A percentile compares a stretch with the other conserved stretches of the same genome.
These are phyloP conservation scores for Penicillium glabrum DNA, from an alignment of 2,329 filamentous ascomycete genomes.

Conservation along the genomic window DNA sequence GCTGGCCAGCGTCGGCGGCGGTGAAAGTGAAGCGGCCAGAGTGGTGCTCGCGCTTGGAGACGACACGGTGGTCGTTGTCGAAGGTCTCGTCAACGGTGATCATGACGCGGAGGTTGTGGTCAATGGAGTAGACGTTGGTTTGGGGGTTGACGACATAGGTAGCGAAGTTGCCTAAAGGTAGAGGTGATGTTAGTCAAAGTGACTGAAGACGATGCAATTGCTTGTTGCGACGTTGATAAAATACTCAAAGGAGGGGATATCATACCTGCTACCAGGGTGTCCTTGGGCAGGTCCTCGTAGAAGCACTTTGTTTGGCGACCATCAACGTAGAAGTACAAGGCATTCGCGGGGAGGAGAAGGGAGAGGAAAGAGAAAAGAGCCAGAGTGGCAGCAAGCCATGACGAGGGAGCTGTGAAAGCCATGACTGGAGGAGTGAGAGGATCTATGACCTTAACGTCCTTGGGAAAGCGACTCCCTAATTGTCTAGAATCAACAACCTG, in stretches of 20 bases:
- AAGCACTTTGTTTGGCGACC: slow-evolving; percentile 87
- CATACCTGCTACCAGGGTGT: slow-evolving; percentile 87
- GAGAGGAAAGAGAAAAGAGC: slow-evolving; percentile 66
- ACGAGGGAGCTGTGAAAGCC: slow-evolving; percentile 36
- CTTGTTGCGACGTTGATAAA: neutral
- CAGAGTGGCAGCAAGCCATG: slow-evolving; percentile 48
- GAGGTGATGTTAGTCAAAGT: neutral
- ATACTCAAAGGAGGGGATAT: neutral
- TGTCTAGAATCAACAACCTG: slow-evolving; percentile 24
- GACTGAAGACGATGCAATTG: neutral
- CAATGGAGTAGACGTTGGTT: slow-evolving; percentile 66
- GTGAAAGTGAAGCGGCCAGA: slow-evolving; percentile 92
- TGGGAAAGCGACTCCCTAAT: neutral
- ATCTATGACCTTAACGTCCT: neutral
- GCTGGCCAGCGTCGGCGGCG: slow-evolving; percentile 89
- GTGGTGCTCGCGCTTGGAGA: slow-evolving; percentile 75
- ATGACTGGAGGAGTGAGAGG: slow-evolving; percentile 24
- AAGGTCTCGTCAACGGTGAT: slow-evolving; percentile 96
- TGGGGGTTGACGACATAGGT: slow-evolving; percentile 81
- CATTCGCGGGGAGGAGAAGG: slow-evolving; percentile 65
- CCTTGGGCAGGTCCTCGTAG: slow-evolving; percentile 96
- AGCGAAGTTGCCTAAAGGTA: slow-evolving; percentile 68
- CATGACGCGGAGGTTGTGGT: slow-evolving; percentile 76
- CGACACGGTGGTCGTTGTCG: slow-evolving; percentile 95
- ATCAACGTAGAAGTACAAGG: slow-evolving; percentile 95